phyloP scores from a whole-genome alignment of 2,329 filamentous ascomycete species.

The Cladosporium sp. region DNA sequence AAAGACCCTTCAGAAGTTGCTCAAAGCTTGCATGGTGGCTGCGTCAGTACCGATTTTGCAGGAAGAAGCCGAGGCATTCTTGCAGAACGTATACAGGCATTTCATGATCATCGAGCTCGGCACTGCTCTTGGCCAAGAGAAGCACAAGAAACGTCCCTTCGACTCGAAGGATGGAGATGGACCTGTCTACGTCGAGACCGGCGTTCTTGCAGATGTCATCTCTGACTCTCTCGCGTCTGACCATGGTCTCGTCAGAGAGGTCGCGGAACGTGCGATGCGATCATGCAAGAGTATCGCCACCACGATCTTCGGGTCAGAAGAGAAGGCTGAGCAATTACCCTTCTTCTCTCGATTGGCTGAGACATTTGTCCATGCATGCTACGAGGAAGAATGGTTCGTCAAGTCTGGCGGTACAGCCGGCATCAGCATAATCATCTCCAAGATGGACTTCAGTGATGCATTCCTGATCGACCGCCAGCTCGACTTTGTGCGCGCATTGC shows the following conservation, averaged over 20 bases:
- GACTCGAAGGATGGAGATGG: conserved; percentile 86
- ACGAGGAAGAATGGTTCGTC: conserved; percentile 98
- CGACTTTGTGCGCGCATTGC: conserved; percentile 85
- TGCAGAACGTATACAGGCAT: conserved; percentile 82
- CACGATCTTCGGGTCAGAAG: conserved; percentile 75
- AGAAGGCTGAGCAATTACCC: conserved; percentile 71
- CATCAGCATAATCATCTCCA: conserved; percentile 83
- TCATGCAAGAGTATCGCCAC: conserved; percentile 75
- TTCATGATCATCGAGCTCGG: conserved; percentile 90
- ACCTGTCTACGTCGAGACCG: conserved; percentile 80
- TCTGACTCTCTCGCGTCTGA: conserved; percentile 90
- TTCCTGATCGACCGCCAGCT: conserved; percentile 84
- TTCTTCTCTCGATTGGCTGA: conserved; percentile 84
- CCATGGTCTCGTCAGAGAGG: conserved; percentile 74
- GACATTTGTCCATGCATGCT: conserved; percentile 90
- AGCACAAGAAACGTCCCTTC: conserved; percentile 76
- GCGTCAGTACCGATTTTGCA: conserved; percentile 74
- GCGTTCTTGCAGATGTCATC: conserved; percentile 83
- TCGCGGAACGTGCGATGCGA: conserved; percentile 75
- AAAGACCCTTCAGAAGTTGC: conserved; percentile 74
- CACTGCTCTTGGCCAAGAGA: conserved; percentile 76
- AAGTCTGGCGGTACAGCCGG: conserved; percentile 91
- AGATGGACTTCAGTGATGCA: conserved; percentile 77
- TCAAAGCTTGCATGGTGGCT: conserved; percentile 87
- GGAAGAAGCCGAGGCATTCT: conserved; percentile 71